Base-by-base conservation (phyloP, 176 grass and related monocot species). In the Phragmites australis region DNA sequence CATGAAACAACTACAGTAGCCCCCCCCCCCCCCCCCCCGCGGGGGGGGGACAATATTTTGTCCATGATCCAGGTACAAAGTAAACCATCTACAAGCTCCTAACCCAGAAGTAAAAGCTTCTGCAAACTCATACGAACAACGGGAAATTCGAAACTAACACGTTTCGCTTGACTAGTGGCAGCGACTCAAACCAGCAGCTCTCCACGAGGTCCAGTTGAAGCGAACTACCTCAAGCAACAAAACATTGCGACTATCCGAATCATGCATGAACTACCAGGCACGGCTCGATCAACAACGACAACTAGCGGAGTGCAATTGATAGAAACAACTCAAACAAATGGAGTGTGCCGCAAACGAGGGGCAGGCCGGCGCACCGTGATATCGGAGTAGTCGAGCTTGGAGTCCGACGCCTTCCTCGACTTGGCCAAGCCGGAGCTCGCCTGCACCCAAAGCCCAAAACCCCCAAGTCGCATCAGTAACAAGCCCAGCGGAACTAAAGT, bases 311-410 rank as follows among this genome's bases (percentile, higher is more conserved):
- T 13, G 17, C 21, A 58, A 41, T 40, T 14, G 34, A 37, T 37
- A n/a, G 32, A 74, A 51, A 74, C 12, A 41, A 14, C 39, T 9
- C 31, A 11, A 51, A 34, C 45, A 21, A 32, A 17, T 34, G 29
- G 15, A 49, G 68, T 51, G 68, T 51, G 68, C 18, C 26, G 14
- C 51, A 39, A 7, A 27, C 0, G 40, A 79, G 57, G 50, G n/a
- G 34, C 32, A 19, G 32, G 23, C 26, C 42, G 21, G 12, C 75
- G 60, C 87, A 94, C 97, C 88, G 90, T 93, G 87, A 93, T 99
- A 44, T 90, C 60, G 43, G 97, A 95, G 84, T 95, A 96, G 53
- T 99, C 97, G 46, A 99, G 84, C 84, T 93, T 98, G 54, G 90
- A 85, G 71, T 90, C 87, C 6, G 90, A 91, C 19, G 86, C 73